These are phyloP conservation scores for Austroboletus novae-zelandiae DNA, from an alignment of 1,284 basidiomycete genomes.

Conservation along the genomic window DNA sequence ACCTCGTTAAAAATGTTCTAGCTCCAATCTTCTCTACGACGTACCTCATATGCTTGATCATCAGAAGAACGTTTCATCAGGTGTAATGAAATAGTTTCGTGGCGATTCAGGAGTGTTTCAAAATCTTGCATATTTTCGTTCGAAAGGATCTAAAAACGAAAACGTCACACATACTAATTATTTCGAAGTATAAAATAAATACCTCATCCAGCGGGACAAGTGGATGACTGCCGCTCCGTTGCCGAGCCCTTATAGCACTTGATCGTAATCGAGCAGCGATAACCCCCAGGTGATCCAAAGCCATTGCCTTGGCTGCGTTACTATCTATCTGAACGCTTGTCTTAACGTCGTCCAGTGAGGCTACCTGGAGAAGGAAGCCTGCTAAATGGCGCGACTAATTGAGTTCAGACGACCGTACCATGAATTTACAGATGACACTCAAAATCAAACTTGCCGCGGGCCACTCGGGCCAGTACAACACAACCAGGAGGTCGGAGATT, in stretches of 20 bases:
- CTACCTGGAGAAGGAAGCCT: conserved; percentile 36
- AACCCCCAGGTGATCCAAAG: conserved; percentile 90
- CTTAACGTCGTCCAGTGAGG: conserved; percentile 80
- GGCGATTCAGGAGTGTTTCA: conserved; percentile 54
- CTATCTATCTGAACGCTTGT: conserved; percentile 61
- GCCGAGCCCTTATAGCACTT: conserved; percentile 52
- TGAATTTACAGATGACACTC: conserved; percentile 73
- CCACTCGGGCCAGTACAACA: conserved; percentile 95
- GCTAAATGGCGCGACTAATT: background rate
- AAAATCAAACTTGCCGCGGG: conserved; percentile 86
- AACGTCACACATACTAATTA: background rate
- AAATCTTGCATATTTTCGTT: conserved; percentile 51
- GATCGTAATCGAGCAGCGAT: conserved; percentile 81
- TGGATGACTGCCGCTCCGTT: conserved; percentile 29
- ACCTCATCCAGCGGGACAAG: conserved; percentile 73
- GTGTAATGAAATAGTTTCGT: conserved; percentile 63
- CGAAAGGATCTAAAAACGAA: conserved; percentile 51
- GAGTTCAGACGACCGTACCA: conserved; percentile 53
- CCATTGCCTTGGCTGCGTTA: conserved; percentile 82
- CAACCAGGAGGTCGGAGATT: conserved; percentile 84
- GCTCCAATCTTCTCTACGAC: conserved; percentile 17
- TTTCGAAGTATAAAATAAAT: background rate
- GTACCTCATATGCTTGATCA: conserved; percentile 76
- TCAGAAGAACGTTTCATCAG: conserved; percentile 66
- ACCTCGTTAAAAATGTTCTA: background rate